These are phyloP conservation scores for Dionaea muscipula DNA, from an alignment of 179 eudicot species.

Conservation along the genomic window DNA sequence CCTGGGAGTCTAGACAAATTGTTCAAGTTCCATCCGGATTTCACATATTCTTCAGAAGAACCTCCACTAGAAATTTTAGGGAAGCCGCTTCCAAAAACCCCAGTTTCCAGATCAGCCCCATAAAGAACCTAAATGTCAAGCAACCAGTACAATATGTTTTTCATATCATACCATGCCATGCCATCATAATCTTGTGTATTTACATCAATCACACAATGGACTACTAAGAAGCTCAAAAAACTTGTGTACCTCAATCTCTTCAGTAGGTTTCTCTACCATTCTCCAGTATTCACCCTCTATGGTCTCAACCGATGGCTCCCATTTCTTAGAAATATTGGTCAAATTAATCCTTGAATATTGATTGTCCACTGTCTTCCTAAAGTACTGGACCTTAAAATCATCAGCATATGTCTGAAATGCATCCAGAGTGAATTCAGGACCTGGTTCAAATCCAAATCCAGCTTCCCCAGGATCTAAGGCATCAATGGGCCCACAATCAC, in stretches of 20 bases:
- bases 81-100: slow-evolving; percentile 92
- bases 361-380: slow-evolving; percentile 30
- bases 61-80: slow-evolving; percentile 44
- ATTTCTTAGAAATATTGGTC: slow-evolving; percentile 20
- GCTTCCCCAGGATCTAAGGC: slow-evolving; percentile 30
- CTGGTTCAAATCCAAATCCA: slow-evolving; percentile 90
- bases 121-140: slow-evolving; percentile 23
- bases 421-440: slow-evolving; percentile 83
- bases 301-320: slow-evolving; percentile 58
- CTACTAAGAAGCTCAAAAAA: slow-evolving; percentile 9
- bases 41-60: slow-evolving; percentile 49
- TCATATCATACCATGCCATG: background rate
- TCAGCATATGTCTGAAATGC: slow-evolving; percentile 76
- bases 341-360: slow-evolving; percentile 19
- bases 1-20: slow-evolving; percentile 94
- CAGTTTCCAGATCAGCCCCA: slow-evolving; percentile 97
- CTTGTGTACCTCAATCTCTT: slow-evolving; percentile 80
- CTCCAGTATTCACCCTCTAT: slow-evolving; percentile 99
- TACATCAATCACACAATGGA: background rate
- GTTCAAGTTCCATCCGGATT: slow-evolving; percentile 94
- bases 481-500: slow-evolving; percentile 22
- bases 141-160: background rate
- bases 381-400: slow-evolving; percentile 72
- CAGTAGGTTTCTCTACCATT: slow-evolving; percentile 87
- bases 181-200: background rate